Base-by-base conservation (phyloP, 2,329 filamentous ascomycete genomes). In the Ambrosiella beaveri region DNA sequence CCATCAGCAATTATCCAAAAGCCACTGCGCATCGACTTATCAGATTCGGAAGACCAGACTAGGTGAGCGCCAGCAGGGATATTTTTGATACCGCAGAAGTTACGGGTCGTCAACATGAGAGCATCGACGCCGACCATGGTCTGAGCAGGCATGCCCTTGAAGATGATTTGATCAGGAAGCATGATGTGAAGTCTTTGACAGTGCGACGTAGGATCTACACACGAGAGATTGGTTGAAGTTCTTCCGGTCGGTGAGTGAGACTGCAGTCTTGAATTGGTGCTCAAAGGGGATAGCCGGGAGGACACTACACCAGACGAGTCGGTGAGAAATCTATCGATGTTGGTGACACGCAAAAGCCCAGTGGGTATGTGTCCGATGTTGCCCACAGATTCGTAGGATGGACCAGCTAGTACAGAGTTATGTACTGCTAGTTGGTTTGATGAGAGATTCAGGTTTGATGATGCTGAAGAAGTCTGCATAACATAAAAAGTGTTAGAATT, bases 61-160 rank as follows among this genome's bases (percentile, higher is more conserved):
- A 84, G 76, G 64, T 84, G 81, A 12, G 75, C 66, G 0, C 81
- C 81, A 0, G 70, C 64, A 0, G 79, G 77, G 35, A 84, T 69
- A 57, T 78, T 71, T 19, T 73, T 73, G 59, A 84, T 70, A 17
- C 80, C 80, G 7, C 69, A 68, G 62, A 82, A 78, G 19, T 72
- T 66, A 45, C 67, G 69, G 4, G 71, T 71, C 13, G 71, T 74
- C 61, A 79, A 72, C 1, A 74, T 74, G 51, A 75, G 65, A 1
- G 72, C 69, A 63, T 81, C 78, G 63, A 75, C 77, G 50, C 78
- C 78, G 15, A 83, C 67, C 1, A 72, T 75, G 59, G 77, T 76
- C 41, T 70, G 66, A 1, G 71, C 66, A 1, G 78, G 77, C 9
- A 82, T 67, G 57, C 74, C 73, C 17, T n/a, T 15, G 15, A 59